Percentiles rank a stretch among this genome's conserved stretches.
phyloP scores from a whole-genome alignment of 1,284 basidiomycete species.

The Malassezia pachydermatis region DNA sequence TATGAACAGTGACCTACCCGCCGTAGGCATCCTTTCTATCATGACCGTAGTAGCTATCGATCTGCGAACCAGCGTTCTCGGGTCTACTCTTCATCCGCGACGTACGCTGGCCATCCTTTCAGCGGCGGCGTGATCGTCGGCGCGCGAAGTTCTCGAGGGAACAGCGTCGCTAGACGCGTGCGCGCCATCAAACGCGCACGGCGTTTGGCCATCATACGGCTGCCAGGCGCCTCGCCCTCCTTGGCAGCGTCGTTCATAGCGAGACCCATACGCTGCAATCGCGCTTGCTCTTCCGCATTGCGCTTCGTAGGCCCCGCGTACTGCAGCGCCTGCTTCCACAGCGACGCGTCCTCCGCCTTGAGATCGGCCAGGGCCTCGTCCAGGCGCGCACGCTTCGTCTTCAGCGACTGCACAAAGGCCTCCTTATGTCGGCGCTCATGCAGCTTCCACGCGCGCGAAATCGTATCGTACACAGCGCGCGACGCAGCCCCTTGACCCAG shows the following conservation, averaged over 20 bases:
- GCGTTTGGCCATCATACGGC: slow-evolving; percentile 27
- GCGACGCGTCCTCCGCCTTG: slow-evolving; percentile 14
- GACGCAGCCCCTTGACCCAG: slow-evolving; percentile 23
- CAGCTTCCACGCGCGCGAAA: slow-evolving; percentile 80
- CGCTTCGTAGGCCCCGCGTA: slow-evolving; percentile 34
- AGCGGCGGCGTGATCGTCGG: slow-evolving; percentile 36
- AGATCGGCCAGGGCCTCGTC: slow-evolving; percentile 35
- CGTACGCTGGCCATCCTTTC: slow-evolving; percentile 27
- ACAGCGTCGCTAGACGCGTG: slow-evolving; percentile 34
- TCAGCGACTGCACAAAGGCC: slow-evolving; percentile 22
- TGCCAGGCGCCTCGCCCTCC: slow-evolving; percentile 21
- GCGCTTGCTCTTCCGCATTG: slow-evolving; percentile 34
- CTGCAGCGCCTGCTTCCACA: slow-evolving; percentile 35
- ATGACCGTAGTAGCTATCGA: no score
- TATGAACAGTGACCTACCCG: slow-evolving; percentile 26
- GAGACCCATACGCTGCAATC: slow-evolving; percentile 31
- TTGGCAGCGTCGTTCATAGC: slow-evolving; percentile 9
- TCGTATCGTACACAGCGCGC: slow-evolving; percentile 77
- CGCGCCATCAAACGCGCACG: slow-evolving; percentile 25
- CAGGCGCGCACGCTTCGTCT: slow-evolving; percentile 28
- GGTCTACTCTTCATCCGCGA: slow-evolving; percentile 12
- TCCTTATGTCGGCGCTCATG: slow-evolving; percentile 66
- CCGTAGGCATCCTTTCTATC: no score
- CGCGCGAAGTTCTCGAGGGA: slow-evolving; percentile 42
- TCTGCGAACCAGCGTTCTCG: no score